These are phyloP conservation scores for Buxus sempervirens DNA, from an alignment of 164 flowering plant genomes.

Conservation along the genomic window DNA sequence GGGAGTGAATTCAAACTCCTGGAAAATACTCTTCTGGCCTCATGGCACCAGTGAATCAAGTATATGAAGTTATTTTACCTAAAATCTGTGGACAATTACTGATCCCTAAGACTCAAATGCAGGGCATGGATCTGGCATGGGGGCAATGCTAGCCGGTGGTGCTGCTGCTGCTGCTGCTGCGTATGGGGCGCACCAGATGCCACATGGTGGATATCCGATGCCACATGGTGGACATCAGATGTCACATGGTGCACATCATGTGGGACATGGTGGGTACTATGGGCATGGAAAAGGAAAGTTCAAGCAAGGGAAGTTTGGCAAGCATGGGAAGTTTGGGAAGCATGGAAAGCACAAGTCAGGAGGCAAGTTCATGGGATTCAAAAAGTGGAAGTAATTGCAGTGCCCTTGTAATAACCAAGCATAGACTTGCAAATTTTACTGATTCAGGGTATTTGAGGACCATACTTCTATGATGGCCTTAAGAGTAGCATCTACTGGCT, in stretches of 20 bases:
- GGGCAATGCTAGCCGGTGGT: conserved; percentile 67
- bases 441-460: neutral
- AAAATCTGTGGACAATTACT: neutral
- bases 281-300: conserved; percentile 28
- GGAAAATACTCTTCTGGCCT: too few species aligned
- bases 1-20: too few species aligned
- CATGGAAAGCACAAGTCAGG: conserved; percentile 34
- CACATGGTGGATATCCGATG: neutral
- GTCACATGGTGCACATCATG: conserved; percentile 25
- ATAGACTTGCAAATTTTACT: too few species aligned
- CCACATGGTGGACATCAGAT: neutral
- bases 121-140: conserved; percentile 54
- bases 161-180: conserved; percentile 87
- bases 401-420: neutral
- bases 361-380: conserved; percentile 21
- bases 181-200: conserved; percentile 54
- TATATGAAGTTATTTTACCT: neutral
- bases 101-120: neutral
- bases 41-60: too few species aligned
- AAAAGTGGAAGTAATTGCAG: conserved; percentile 45
- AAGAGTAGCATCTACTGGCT: too few species aligned
- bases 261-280: conserved; percentile 30
- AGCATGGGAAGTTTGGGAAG: conserved; percentile 33
- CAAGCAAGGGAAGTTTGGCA: conserved; percentile 15
- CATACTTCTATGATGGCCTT: neutral